Conservation (phyloP, 164 flowering plant species). For the Sextonia rubra region DNA sequence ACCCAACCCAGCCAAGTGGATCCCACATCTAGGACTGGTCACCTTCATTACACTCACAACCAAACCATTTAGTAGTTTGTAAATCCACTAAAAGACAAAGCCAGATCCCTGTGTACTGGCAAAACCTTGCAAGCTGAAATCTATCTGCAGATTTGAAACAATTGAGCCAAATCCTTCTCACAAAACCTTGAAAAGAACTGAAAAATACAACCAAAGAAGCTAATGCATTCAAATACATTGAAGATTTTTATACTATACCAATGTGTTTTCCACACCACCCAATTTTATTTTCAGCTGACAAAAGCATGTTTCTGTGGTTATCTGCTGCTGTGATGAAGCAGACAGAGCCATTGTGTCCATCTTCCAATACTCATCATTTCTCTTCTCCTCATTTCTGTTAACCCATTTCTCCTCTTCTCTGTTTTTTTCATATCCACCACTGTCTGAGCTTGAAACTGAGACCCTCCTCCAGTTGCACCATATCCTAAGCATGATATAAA, state of each 20-base stretch:
- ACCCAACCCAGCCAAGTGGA: no score
- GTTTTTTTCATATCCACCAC: slow-evolving; percentile 32
- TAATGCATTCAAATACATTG: not conserved
- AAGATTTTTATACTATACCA: slow-evolving; percentile 12
- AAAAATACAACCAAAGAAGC: not conserved
- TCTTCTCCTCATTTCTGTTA: slow-evolving; percentile 31
- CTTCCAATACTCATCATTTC: slow-evolving; percentile 45
- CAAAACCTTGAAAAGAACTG: slow-evolving; percentile 5
- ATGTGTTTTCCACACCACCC: slow-evolving; percentile 16
- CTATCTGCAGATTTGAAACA: not conserved
- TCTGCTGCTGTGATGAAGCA: slow-evolving; percentile 30
- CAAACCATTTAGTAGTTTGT: no score
- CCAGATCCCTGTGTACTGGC: no score
- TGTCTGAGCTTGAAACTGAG: slow-evolving; percentile 50
- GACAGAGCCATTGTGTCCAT: slow-evolving; percentile 30
- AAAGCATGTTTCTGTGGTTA: slow-evolving; percentile 24
- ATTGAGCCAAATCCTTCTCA: not conserved
- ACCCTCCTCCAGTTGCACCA: slow-evolving; percentile 77
- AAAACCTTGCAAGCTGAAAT: no score
- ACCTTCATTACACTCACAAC: no score
- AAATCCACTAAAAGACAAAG: no score
- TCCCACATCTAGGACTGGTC: no score
- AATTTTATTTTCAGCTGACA: slow-evolving; percentile 34
- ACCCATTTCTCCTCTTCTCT: slow-evolving; percentile 48
- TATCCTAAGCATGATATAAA: slow-evolving; percentile 81